phyloP scores from a whole-genome alignment of 352 stramenopile species.

The Discostella stelligera region DNA sequence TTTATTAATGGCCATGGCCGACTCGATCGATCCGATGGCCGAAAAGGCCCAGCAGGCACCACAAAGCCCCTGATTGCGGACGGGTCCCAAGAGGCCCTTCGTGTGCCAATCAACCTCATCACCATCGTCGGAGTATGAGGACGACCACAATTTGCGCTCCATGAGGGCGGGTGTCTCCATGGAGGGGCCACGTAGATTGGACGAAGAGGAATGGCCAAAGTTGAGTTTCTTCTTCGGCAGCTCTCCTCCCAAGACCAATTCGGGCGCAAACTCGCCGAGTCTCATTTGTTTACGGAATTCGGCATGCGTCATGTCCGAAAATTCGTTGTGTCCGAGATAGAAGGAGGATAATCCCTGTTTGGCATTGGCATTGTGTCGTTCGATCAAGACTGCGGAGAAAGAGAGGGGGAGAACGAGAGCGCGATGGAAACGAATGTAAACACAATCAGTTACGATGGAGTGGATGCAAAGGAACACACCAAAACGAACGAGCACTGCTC shows the following conservation, averaged over 20 bases:
- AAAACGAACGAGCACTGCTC: constrained; percentile 15
- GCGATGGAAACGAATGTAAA: neutral
- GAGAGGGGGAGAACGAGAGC: neutral
- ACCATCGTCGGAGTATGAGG: constrained; percentile 54
- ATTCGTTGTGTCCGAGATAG: constrained; percentile 90
- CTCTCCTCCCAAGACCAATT: constrained; percentile 18
- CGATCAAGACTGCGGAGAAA: constrained; percentile 80
- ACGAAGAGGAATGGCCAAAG: neutral
- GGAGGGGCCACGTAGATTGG: neutral
- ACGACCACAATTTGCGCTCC: constrained; percentile 18
- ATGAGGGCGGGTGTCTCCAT: neutral
- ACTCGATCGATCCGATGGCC: constrained; percentile 96
- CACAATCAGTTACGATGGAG: neutral
- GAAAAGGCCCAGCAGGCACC: constrained; percentile 99
- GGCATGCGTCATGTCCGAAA: constrained; percentile 91
- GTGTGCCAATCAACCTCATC: constrained; percentile 91
- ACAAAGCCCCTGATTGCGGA: constrained; percentile 98
- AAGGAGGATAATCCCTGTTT: constrained; percentile 81
- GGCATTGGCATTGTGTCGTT: constrained; percentile 85
- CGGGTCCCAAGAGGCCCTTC: constrained; percentile 91
- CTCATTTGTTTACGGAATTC: constrained; percentile 90
- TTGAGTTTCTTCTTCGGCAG: constrained; percentile 1
- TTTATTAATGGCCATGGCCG: constrained; percentile 91
- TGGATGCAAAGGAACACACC: neutral
- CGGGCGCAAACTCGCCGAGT: constrained; percentile 72